Evolutionary conservation across 331 rosid genomes (phyloP).

Genomic region (Phaseolus coccineus): DNA sequence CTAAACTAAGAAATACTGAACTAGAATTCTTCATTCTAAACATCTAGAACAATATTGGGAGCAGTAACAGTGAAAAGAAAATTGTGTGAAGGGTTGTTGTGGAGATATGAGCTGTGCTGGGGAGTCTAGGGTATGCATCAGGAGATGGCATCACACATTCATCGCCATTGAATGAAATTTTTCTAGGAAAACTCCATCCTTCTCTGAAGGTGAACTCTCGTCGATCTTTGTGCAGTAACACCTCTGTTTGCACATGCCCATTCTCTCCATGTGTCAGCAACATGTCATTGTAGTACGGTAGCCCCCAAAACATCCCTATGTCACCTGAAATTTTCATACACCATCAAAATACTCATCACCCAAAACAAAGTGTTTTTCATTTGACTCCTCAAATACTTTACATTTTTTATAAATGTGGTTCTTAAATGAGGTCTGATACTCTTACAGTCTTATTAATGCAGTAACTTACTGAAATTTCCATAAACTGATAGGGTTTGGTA

Average conservation of each 20-base stretch:
- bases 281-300: conserved; percentile 71
- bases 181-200: conserved; percentile 89
- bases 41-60: conserved; percentile 13
- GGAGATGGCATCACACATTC: conserved; percentile 88
- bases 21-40: background rate
- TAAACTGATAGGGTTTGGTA: conserved; percentile 58
- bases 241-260: conserved; percentile 76
- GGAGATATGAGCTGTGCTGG: conserved; percentile 48
- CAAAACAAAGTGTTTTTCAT: too few species aligned
- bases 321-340: conserved; percentile 61
- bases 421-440: too few species aligned
- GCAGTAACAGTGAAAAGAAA: conserved; percentile 36
- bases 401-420: too few species aligned
- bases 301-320: conserved; percentile 86
- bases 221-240: conserved; percentile 65
- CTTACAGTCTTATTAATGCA: too few species aligned
- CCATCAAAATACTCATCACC: background rate
- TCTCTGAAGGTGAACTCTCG: conserved; percentile 65
- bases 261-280: conserved; percentile 58
- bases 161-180: conserved; percentile 73
- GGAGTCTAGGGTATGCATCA: conserved; percentile 68
- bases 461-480: conserved; percentile 68
- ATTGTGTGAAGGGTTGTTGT: background rate
- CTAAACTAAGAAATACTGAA: background rate
- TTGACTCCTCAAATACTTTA: too few species aligned